phyloP scores from a whole-genome alignment of 306 rosid genomes.

The Gleditsia sinensis region DNA sequence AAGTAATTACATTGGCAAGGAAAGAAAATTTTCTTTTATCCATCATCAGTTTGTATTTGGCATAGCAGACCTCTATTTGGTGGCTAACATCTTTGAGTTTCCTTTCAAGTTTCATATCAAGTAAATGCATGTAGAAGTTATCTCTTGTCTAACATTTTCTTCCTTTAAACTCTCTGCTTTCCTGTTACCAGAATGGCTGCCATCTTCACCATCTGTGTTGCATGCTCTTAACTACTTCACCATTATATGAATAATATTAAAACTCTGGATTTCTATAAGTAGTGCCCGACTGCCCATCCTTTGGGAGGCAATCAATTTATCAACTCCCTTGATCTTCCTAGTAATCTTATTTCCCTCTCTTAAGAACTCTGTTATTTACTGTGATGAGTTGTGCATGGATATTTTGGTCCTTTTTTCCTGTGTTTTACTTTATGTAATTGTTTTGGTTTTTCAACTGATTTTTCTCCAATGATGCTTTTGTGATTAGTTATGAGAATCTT shows the following conservation, averaged over 20 bases:
- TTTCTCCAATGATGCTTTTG: background rate
- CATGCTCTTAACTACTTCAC: background rate
- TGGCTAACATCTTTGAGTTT: background rate
- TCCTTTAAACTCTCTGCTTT: background rate
- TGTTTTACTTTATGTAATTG: background rate
- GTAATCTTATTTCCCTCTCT: background rate
- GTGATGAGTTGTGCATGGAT: constrained; percentile 6
- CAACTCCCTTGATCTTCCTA: background rate
- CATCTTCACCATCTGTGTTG: background rate
- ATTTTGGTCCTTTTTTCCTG: background rate
- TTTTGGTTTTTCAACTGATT: background rate
- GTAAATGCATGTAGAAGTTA: background rate
- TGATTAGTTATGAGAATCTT: background rate
- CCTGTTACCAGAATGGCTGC: background rate
- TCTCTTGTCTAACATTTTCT: background rate
- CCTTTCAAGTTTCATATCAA: constrained; percentile 2
- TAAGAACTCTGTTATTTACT: background rate
- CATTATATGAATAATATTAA: background rate
- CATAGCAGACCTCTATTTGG: background rate
- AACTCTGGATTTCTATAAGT: background rate
- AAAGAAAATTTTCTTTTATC: constrained; percentile 1
- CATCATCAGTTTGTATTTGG: background rate
- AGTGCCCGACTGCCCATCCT: too few species aligned
- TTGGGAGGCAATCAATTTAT: background rate
- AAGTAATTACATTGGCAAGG: background rate